These are phyloP conservation scores for Staphylotrichum tortipilum DNA, from an alignment of 495 filamentous ascomycete genomes.

Conservation along the genomic window DNA sequence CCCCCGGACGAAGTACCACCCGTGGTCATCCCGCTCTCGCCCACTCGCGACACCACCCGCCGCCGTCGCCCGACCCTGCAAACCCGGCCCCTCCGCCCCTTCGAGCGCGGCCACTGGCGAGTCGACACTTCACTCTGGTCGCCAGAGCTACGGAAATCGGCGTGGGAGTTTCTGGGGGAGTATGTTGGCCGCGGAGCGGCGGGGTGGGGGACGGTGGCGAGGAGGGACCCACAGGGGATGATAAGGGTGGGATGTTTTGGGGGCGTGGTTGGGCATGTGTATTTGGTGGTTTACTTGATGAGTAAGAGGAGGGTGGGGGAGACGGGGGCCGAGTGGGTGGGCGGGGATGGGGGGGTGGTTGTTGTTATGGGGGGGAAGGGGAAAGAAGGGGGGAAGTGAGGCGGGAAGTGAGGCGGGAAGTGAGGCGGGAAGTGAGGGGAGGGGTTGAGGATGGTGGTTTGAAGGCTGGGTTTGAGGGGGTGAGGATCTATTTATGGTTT, in stretches of 20 bases:
- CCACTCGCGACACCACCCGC: slow-evolving; percentile 39
- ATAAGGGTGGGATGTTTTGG: slow-evolving; percentile 62
- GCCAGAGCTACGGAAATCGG: slow-evolving; percentile 29
- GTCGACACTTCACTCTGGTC: slow-evolving; percentile 44
- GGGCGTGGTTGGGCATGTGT: slow-evolving; percentile 51
- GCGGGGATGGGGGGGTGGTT: slow-evolving; percentile 42
- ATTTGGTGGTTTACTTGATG: slow-evolving; percentile 54
- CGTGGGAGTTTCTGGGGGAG: slow-evolving; percentile 54
- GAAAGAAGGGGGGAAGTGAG: background rate
- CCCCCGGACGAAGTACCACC: slow-evolving; percentile 38
- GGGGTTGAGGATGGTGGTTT: background rate
- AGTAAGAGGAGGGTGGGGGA: slow-evolving; percentile 48
- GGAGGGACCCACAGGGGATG: slow-evolving; percentile 27
- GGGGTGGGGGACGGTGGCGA: slow-evolving; percentile 55
- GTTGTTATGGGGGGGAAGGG: slow-evolving; percentile 31
- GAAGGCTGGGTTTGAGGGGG: background rate
- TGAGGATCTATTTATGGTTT: no score
- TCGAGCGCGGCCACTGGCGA: slow-evolving; percentile 65
- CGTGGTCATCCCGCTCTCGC: slow-evolving; percentile 41
- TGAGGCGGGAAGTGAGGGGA: background rate
- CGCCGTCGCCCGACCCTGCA: slow-evolving; percentile 47
- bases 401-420: background rate
- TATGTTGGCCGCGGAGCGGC: slow-evolving; percentile 51
- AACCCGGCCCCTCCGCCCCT: slow-evolving; percentile 40
- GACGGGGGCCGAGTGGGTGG: slow-evolving; percentile 51